Percentiles rank a stretch among this genome's conserved stretches.
phyloP scores from a whole-genome alignment of 2,329 filamentous ascomycete genomes.

The Akanthomyces muscarius region DNA sequence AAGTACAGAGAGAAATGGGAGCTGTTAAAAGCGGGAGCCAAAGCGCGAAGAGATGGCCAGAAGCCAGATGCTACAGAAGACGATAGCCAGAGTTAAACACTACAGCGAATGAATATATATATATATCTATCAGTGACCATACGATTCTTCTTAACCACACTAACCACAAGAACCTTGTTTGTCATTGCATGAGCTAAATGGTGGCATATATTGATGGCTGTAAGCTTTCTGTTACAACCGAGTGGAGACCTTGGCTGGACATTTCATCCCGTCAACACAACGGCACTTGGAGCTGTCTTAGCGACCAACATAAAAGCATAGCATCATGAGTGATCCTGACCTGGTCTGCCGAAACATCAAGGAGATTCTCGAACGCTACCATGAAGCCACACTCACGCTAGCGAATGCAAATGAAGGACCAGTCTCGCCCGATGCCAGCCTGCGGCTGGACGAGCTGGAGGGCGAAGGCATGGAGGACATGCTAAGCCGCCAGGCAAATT shows the following conservation, averaged over 20 bases:
- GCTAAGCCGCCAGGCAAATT: constrained; percentile 28
- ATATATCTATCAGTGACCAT: no score
- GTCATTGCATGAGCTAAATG: neutral
- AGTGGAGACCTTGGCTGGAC: neutral
- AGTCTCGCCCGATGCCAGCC: neutral
- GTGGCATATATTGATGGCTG: neutral
- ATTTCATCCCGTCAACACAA: neutral
- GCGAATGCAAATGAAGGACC: neutral
- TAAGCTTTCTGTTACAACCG: neutral
- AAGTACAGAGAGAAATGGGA: constrained; percentile 61
- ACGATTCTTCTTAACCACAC: no score
- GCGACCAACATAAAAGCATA: neutral
- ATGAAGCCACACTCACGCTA: neutral
- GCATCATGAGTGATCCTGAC: neutral
- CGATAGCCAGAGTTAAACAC: constrained; percentile 7
- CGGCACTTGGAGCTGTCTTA: neutral
- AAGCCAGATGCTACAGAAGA: constrained; percentile 9
- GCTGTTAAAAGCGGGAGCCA: constrained; percentile 56
- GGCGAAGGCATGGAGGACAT: constrained; percentile 25
- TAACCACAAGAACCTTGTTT: no score
- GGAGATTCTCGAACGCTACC: neutral
- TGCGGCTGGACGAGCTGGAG: neutral
- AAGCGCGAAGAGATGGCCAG: constrained; percentile 41
- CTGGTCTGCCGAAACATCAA: neutral
- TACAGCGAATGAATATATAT: no score